Evolutionary conservation across 2,329 filamentous ascomycete genomes (phyloP).

Genomic region (Neopestalotiopsis sp.): DNA sequence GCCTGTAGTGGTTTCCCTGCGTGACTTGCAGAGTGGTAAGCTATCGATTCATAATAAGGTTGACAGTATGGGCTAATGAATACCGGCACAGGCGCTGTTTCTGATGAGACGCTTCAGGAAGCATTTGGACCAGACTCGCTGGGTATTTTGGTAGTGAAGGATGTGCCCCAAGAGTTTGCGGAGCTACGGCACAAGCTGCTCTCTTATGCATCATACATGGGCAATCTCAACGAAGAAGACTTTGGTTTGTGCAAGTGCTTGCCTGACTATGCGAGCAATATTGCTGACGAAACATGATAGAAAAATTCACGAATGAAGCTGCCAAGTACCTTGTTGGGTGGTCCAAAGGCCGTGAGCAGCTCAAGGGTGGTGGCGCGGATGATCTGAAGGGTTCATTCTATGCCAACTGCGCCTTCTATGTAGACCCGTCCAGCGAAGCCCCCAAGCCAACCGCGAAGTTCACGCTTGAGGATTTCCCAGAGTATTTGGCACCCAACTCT

Average conservation of each 20-base stretch:
- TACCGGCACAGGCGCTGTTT: constrained; percentile 62
- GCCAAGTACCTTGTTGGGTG: constrained; percentile 75
- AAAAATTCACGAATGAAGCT: constrained; percentile 62
- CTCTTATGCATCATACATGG: constrained; percentile 88
- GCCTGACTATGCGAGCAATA: too few relatives aligned
- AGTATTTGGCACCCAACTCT: constrained; percentile 88
- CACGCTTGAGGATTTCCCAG: constrained; percentile 71
- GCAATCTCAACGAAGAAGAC: constrained; percentile 74
- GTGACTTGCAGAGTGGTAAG: constrained; percentile 64
- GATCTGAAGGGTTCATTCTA: constrained; percentile 86
- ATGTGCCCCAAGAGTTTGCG: constrained; percentile 75
- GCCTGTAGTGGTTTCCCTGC: constrained; percentile 66
- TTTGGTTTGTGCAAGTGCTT: constrained; percentile 61
- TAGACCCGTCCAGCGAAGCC: constrained; percentile 66
- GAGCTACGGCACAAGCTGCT: constrained; percentile 76
- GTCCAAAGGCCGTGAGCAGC: constrained; percentile 82
- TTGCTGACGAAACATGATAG: constrained; percentile 35
- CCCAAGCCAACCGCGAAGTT: constrained; percentile 65
- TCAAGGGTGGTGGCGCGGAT: constrained; percentile 79
- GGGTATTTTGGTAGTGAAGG: constrained; percentile 92
- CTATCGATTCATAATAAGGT: constrained; percentile 18
- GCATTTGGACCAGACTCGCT: constrained; percentile 92
- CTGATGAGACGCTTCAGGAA: constrained; percentile 71
- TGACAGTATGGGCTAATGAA: constrained; percentile 6
- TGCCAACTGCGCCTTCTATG: constrained; percentile 81